Percentiles rank a stretch among this genome's conserved stretches.
These are phyloP conservation scores for Odontarrhena argentea DNA, from an alignment of 345 rosid species.

Conservation along the genomic window DNA sequence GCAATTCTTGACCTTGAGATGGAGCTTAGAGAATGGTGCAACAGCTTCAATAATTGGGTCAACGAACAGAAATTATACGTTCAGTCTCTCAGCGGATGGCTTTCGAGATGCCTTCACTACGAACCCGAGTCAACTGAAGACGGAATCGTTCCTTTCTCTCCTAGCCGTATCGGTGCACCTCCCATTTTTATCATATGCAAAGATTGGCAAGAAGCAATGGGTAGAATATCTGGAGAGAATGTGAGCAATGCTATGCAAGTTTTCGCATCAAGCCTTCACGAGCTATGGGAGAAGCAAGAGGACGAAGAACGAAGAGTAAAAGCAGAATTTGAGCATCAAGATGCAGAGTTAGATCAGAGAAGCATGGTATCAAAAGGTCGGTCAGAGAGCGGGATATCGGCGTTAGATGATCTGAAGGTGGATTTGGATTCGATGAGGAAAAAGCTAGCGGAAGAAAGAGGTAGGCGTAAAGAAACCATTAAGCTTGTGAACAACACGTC, in stretches of 20 bases:
- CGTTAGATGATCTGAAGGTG: constrained; percentile 77
- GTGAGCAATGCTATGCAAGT: constrained; percentile 63
- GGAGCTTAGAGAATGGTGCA: constrained; percentile 78
- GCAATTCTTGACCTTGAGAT: constrained; percentile 74
- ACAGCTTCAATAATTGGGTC: constrained; percentile 68
- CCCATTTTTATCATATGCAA: constrained; percentile 75
- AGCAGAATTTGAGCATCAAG: constrained; percentile 56
- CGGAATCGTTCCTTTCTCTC: constrained; percentile 85
- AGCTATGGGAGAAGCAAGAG: constrained; percentile 79
- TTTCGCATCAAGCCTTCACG: constrained; percentile 67
- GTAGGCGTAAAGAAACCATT: constrained; percentile 69
- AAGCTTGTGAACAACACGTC: constrained; percentile 67
- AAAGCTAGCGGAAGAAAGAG: constrained; percentile 69
- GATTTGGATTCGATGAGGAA: constrained; percentile 87
- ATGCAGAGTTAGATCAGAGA: constrained; percentile 24
- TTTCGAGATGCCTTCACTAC: constrained; percentile 54
- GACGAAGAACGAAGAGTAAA: constrained; percentile 66
- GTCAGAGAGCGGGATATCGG: constrained; percentile 69
- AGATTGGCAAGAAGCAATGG: constrained; percentile 84
- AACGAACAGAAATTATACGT: constrained; percentile 63
- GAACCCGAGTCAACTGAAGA: constrained; percentile 80
- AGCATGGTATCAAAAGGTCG: constrained; percentile 60
- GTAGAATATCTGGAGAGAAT: constrained; percentile 57
- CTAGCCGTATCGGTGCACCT: constrained; percentile 80
- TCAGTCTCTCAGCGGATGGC: constrained; percentile 74